Conservation (phyloP, 148 eudicot genomes). For the Euryodendron excelsum region DNA sequence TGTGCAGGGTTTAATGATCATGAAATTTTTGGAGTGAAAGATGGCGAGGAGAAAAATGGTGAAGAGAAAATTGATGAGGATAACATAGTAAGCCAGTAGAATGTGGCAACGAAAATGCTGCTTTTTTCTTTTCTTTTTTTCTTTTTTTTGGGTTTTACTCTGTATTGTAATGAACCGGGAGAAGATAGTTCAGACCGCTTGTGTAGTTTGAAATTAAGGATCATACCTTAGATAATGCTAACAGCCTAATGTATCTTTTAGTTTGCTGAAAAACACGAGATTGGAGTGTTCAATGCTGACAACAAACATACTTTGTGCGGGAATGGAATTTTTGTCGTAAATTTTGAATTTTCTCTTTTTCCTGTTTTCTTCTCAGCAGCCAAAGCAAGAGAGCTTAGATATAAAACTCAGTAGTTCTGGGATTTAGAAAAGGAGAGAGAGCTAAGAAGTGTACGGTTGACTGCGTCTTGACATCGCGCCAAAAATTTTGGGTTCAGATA, state of each 20-base stretch:
- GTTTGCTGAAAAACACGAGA: not conserved
- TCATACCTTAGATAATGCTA: too few relatives aligned
- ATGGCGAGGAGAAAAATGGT: conserved; percentile 44
- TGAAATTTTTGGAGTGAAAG: conserved; percentile 64
- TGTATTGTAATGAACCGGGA: too few relatives aligned
- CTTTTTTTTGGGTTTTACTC: too few relatives aligned
- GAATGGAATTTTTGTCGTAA: not conserved
- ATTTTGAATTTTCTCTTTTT: not conserved
- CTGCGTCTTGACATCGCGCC: not conserved
- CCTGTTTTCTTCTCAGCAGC: not conserved
- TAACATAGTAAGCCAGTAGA: conserved; percentile 9
- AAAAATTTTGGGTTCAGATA: not conserved
- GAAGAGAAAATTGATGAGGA: too few relatives aligned
- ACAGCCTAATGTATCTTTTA: not conserved
- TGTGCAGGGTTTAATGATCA: conserved; percentile 76
- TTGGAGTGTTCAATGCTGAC: not conserved
- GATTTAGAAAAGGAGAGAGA: not conserved
- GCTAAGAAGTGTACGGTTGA: not conserved
- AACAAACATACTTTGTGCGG: not conserved
- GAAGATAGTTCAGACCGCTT: not conserved
- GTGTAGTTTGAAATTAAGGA: too few relatives aligned
- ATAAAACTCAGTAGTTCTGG: not conserved
- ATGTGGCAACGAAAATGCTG: not conserved
- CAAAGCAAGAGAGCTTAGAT: not conserved
- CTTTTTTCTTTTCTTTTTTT: too few relatives aligned